These are phyloP conservation scores for Paramecium pentaurelia DNA, from an alignment of 73 alveolate genomes.

Conservation along the genomic window DNA sequence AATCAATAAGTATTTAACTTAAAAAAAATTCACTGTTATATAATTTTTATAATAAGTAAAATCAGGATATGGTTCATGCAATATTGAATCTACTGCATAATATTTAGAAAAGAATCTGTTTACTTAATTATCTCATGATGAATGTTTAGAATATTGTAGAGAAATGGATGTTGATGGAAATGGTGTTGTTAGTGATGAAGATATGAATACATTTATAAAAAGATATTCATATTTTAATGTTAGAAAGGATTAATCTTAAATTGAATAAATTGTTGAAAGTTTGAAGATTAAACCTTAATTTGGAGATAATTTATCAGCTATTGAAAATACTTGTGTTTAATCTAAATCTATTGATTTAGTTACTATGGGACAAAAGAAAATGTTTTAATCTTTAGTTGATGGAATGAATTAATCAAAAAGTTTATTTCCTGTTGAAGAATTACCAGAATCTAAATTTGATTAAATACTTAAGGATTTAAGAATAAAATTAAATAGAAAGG, in stretches of 20 bases:
- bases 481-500: constrained; percentile 37
- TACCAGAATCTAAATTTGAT: constrained; percentile 55
- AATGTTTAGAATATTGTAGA: constrained; percentile 25
- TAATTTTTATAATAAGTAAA: constrained; percentile 50
- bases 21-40: constrained; percentile 41
- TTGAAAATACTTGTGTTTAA: constrained; percentile 5
- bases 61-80: constrained; percentile 39
- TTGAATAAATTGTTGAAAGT: constrained; percentile 13
- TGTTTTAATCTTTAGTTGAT: constrained; percentile 30
- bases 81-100: constrained; percentile 18
- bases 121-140: constrained; percentile 24
- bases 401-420: constrained; percentile 43
- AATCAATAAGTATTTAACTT: constrained; percentile 34
- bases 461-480: constrained; percentile 58
- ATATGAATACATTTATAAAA: constrained; percentile 40
- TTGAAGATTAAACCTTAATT: neutral
- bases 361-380: neutral
- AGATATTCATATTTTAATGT: constrained; percentile 58
- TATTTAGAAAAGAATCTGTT: constrained; percentile 12
- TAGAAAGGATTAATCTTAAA: constrained; percentile 20
- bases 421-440: constrained; percentile 52
- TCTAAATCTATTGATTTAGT: constrained; percentile 23
- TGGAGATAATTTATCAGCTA: neutral
- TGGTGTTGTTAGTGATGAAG: constrained; percentile 56
- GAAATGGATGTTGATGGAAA: constrained; percentile 62